Conservation (phyloP, 768 basidiomycete genomes). For the Leucogyrophana mollusca region DNA sequence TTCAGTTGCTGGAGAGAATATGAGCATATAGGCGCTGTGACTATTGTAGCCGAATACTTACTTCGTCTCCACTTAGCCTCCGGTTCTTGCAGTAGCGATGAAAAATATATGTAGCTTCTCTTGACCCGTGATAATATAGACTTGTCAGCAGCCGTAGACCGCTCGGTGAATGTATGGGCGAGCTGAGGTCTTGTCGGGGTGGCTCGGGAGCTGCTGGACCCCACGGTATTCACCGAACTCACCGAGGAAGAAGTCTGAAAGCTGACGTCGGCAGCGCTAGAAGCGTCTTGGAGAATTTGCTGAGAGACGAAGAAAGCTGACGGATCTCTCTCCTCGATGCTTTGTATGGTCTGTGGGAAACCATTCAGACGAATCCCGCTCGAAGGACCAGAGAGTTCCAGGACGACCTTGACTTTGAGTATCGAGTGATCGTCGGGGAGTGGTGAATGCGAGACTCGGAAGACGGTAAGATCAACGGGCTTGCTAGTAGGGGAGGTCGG, state of each 20-base stretch:
- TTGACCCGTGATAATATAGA: constrained; percentile 83
- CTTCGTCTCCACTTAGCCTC: constrained; percentile 96
- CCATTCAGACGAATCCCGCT: constrained; percentile 87
- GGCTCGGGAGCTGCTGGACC: constrained; percentile 28
- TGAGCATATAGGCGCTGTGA: no score
- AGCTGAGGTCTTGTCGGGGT: constrained; percentile 31
- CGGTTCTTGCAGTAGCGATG: constrained; percentile 93
- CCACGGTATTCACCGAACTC: constrained; percentile 46
- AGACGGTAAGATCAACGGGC: constrained; percentile 49
- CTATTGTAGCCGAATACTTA: no score
- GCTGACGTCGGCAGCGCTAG: constrained; percentile 66
- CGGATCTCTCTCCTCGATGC: constrained; percentile 67
- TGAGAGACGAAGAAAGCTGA: constrained; percentile 55
- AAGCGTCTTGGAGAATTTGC: constrained; percentile 64
- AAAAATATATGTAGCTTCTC: constrained; percentile 97
- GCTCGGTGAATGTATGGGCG: constrained; percentile 42
- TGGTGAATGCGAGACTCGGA: constrained; percentile 71
- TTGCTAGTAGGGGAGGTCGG: constrained; percentile 32
- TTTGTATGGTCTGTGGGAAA: constrained; percentile 64
- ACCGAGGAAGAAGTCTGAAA: constrained; percentile 65
- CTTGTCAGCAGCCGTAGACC: constrained; percentile 64
- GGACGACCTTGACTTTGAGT: constrained; percentile 73
- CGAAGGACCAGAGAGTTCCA: constrained; percentile 78
- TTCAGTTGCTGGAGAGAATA: constrained; percentile 61
- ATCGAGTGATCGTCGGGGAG: constrained; percentile 74